Base-by-base conservation (phyloP, 495 filamentous ascomycete species). In the Astrothelium subdiscretum region DNA sequence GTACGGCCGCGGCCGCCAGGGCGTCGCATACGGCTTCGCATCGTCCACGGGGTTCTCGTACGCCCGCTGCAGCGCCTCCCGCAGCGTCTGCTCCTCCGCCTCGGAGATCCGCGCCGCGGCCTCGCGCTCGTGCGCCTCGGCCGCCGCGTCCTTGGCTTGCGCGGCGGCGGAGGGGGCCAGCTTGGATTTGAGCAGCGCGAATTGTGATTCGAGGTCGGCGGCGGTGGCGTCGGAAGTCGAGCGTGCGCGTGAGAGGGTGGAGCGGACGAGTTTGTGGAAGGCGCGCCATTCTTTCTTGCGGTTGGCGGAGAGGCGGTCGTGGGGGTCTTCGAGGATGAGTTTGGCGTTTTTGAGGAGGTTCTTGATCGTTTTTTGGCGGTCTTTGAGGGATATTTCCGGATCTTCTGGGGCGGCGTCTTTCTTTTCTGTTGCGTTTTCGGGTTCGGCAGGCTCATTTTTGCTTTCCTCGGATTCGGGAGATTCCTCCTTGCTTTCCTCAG, bases 1-100 rank as follows among this genome's bases (percentile, higher is more conserved):
- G 77, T 83, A 97, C 57, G 85, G 79, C 43, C 91, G 79, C n/a
- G 94, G 94, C 31, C 77, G 72, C 94, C 94, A 98, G 22, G 94
- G 94, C 18, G 92, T 96, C 20, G 80, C 78, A 75, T 98, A 98
- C 15, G 94, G 87, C 77, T 95, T 95, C 58, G 74, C 78, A 40
- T 75, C 68, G 74, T 96, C 91, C 61, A 84, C 73, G 0, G 88
- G 86, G 76, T 96, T 94, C 63, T 88, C 85, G 44, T 79, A 77
- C 71, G 81, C 79, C 65, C 81, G 75, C 22, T 72, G 68, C 31
- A 88, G 76, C 29, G 82, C 57, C 62, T 38, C 59, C 58, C 10
- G 64, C 32, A 22, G 66, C 57, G 31, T 58, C 38, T 26, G 42
- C 48, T 18, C 32, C 58, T 42, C 52, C 32, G 18, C 29, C 10